Conservation (phyloP, 1,284 basidiomycete genomes). For the Entoloma clypeatum region DNA sequence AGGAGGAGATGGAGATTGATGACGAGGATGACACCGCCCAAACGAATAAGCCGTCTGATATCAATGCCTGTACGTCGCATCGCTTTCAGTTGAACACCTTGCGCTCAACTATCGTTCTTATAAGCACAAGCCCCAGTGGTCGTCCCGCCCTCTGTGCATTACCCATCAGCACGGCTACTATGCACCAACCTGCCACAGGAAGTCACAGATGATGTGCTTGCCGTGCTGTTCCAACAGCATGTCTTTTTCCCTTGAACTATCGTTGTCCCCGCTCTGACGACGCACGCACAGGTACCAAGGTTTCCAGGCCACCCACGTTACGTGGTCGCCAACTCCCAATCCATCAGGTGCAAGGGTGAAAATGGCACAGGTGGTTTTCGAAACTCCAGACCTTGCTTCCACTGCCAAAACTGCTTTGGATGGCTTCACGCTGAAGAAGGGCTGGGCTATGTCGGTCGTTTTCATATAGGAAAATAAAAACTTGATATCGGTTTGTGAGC, state of each 20-base stretch:
- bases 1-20: constrained; percentile 85
- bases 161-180: constrained; percentile 60
- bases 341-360: constrained; percentile 59
- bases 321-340: constrained; percentile 61
- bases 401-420: constrained; percentile 76
- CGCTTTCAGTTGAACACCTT: constrained; percentile 22
- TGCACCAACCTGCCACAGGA: constrained; percentile 81
- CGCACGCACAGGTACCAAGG: constrained; percentile 61
- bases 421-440: constrained; percentile 77
- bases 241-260: constrained; percentile 28
- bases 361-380: constrained; percentile 75
- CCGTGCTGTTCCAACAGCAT: constrained; percentile 85
- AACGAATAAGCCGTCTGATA: constrained; percentile 32
- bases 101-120: constrained; percentile 29
- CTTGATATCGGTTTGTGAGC: constrained; percentile 26
- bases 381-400: constrained; percentile 66
- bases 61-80: constrained; percentile 40
- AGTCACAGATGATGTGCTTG: constrained; percentile 75
- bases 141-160: constrained; percentile 50
- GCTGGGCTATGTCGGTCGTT: constrained; percentile 74
- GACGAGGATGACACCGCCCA: constrained; percentile 62
- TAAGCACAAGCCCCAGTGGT: constrained; percentile 34
- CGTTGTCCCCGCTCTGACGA: constrained; percentile 4
- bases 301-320: constrained; percentile 66
- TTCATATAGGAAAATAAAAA: constrained; percentile 55